Base-by-base conservation (phyloP, 495 filamentous ascomycete species). In the Bombardia bombarda region DNA sequence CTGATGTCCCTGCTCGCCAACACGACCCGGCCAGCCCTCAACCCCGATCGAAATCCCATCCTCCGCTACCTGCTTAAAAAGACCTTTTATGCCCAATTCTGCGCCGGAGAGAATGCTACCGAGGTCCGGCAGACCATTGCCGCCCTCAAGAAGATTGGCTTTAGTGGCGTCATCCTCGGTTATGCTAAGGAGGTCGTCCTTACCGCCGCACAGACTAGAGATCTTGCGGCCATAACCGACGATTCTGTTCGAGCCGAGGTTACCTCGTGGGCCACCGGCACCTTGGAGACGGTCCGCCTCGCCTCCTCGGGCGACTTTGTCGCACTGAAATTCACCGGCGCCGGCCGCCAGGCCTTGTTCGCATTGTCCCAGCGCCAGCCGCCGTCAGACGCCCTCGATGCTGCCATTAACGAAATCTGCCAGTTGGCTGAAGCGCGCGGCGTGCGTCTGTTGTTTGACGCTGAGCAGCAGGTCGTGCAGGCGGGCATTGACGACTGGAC, bases 311-410 rank as follows among this genome's bases (percentile, higher is more conserved):
- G 84, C 5, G 89, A 95, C 54, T 95, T 89, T 55, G 80, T 95
- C 23, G 89, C 86, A 2, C 61, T 95, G 42, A 97, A 97, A 72
- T 92, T 92, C 65, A 90, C 85, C 16, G 90, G 90, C n/a, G 88
- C 90, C 47, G 90, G 90, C 13, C 68, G 68, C n/a, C 79, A 83
- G 47, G 86, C 84, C 0, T 71, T 93, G 18, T 66, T 76, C 36
- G 68, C 71, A 20, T 68, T 93, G 13, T 74, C 79, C 35, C 60
- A 75, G 24, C 58, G 78, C 25, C 59, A 72, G 1, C 65, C 69
- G 6, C 83, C 87, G 1, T 70, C 78, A 1, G 69, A 71, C 9
- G 68, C 71, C 13, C 78, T 96, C 50, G 75, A 73, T 21, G 55
- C 70, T 10, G 82, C 86, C 7, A 90, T 93, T 50, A 70, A 77